These are phyloP conservation scores for Oryza glumipatula DNA, from an alignment of 176 grass and related monocot species.

Conservation along the genomic window DNA sequence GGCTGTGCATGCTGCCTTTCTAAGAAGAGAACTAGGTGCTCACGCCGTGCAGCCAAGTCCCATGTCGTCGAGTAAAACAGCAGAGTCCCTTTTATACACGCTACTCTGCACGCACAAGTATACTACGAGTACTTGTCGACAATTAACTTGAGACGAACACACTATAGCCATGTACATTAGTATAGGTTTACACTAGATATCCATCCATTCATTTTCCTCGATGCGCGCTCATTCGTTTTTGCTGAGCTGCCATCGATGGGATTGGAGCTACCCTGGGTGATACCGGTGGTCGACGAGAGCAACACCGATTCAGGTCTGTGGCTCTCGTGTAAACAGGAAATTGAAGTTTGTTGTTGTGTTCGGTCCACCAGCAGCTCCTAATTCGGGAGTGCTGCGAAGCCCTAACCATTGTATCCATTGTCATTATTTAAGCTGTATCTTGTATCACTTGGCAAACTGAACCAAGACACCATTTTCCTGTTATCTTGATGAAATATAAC, in stretches of 20 bases:
- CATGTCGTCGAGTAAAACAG: constrained; percentile 42
- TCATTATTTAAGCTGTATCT: constrained; percentile 30
- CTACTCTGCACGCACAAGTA: constrained; percentile 20
- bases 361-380: constrained; percentile 20
- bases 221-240: constrained; percentile 60
- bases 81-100: constrained; percentile 15
- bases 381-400: constrained; percentile 32
- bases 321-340: constrained; percentile 49
- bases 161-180: constrained; percentile 45
- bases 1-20: constrained; percentile 81
- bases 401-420: constrained; percentile 47
- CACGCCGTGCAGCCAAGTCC: constrained; percentile 58
- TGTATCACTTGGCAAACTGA: constrained; percentile 25
- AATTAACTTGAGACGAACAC: constrained; percentile 45
- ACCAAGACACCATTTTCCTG: neutral
- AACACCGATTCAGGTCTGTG: constrained; percentile 32
- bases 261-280: constrained; percentile 35
- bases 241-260: constrained; percentile 61
- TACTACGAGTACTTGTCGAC: constrained; percentile 14
- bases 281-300: constrained; percentile 40
- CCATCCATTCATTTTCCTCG: constrained; percentile 57
- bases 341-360: constrained; percentile 32
- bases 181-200: constrained; percentile 53
- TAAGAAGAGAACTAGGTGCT: constrained; percentile 67
- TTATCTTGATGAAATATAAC: constrained; percentile 12